A percentile compares a stretch with the other conserved stretches of the same genome.
Evolutionary conservation across 805 yeast genomes (phyloP).

Genomic region (Wickerhamiella lipophila): DNA sequence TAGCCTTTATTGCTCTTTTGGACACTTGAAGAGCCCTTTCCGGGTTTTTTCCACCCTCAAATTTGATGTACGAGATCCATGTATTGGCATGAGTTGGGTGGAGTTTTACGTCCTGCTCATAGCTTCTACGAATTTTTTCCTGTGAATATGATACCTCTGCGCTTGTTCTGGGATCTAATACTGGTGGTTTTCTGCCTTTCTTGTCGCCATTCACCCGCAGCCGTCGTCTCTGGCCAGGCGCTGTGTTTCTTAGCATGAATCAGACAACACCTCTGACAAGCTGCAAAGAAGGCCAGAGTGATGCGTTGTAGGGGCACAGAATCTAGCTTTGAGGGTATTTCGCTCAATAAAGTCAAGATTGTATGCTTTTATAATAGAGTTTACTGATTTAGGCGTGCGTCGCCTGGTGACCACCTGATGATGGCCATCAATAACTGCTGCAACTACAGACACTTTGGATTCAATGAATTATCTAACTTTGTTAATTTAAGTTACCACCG

Average conservation of each 20-base stretch:
- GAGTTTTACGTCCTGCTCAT: neutral
- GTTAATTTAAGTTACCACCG: conserved; percentile 44
- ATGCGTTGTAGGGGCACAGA: no score
- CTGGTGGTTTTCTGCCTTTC: neutral
- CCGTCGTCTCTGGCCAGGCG: neutral
- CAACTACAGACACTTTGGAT: neutral
- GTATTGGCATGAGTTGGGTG: neutral
- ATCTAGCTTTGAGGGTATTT: no score
- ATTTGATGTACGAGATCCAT: neutral
- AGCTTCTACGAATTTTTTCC: neutral
- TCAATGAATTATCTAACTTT: neutral
- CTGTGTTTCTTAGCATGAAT: neutral
- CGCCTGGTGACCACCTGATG: no score
- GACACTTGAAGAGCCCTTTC: neutral
- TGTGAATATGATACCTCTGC: neutral
- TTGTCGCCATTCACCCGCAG: neutral
- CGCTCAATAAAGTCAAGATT: no score
- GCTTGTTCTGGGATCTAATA: neutral
- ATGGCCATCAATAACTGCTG: no score
- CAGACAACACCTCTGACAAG: neutral
- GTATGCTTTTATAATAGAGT: no score
- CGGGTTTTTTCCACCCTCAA: neutral
- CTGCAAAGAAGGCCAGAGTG: no score
- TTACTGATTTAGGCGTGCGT: no score
- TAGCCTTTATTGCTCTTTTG: neutral